Evolutionary conservation across 1,284 basidiomycete genomes (phyloP).

Genomic region (Tilletia setariae): DNA sequence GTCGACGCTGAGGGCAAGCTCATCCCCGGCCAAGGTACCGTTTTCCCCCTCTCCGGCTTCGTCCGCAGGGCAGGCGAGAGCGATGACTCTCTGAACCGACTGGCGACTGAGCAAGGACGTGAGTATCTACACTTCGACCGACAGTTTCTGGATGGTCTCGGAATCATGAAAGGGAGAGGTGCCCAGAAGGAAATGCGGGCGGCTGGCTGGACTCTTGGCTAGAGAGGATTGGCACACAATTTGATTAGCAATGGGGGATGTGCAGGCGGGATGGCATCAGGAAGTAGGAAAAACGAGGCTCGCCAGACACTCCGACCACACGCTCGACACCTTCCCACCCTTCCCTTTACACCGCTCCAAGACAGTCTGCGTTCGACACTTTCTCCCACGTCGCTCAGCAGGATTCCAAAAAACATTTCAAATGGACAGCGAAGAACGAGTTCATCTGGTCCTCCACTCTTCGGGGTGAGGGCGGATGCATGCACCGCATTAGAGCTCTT

Average conservation of each 20-base stretch:
- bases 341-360: background rate
- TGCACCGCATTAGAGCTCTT: background rate
- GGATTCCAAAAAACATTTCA: background rate
- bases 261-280: no score
- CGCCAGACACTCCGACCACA: background rate
- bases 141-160: no score
- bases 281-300: no score
- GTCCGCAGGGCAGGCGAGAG: constrained; percentile 94
- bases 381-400: constrained; percentile 7
- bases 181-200: no score
- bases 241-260: no score
- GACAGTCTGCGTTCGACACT: constrained; percentile 16
- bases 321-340: background rate
- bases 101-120: constrained; percentile 93
- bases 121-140: constrained; percentile 57
- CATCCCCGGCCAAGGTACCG: constrained; percentile 73
- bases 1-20: constrained; percentile 91
- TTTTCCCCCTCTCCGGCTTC: constrained; percentile 89
- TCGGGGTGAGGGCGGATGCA: no score
- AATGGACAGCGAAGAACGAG: constrained; percentile 10
- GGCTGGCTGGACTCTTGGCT: no score
- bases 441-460: no score
- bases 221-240: no score
- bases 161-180: no score
- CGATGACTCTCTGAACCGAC: constrained; percentile 93